Evolutionary conservation across 1,284 basidiomycete genomes (phyloP), one percentile per base, ranked within the genome.

Genomic region (Trichosporon ovoides): DNA sequence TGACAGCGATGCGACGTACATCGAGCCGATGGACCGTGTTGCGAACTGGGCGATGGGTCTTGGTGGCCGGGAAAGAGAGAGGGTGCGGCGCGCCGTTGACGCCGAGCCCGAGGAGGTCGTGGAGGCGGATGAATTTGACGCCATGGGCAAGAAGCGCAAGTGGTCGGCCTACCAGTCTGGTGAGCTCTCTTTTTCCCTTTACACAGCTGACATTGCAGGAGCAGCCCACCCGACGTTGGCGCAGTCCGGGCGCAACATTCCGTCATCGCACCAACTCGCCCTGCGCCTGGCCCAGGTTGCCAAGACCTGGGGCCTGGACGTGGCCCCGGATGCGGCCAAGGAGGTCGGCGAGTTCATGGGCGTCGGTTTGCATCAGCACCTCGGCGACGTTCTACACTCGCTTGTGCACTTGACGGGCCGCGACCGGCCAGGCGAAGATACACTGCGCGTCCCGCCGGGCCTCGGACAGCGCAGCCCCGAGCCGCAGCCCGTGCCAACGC

Each of bases 331-430:
- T 16, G 51, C 60, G 12, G 20, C 52, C 12, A 55, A 55, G 24
- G 72, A 73, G 11, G 63, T 74, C 14, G 75, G 75, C 58, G 71
- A 76, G 56, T 76, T 77, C 60, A 63, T 77, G 57, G 71, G 73
- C 4, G 62, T 76, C 10, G 75, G 73, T 0, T 59, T 76, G 33
- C 70, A 75, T 55, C 60, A 68, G 13, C 72, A 75, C 46, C 57
- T 77, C 1, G 64, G 60, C 37, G 70, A 74, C 48, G 60, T 75
- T 7, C 50, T 75, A 9, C 70, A 74, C 55, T 57, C 60, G 12
- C 37, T 70, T 10, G 68, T 71, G 1, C 72, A 72, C 48, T 54
- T 75, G 14, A 71, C 68, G 0, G 69, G 64, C 0, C 62, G 61
- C 16, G 71, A 73, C 55, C 63, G 72, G 5, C 71, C 71, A 4